phyloP scores from a whole-genome alignment of 805 yeast species.

The Hagleromyces aurorensis region DNA sequence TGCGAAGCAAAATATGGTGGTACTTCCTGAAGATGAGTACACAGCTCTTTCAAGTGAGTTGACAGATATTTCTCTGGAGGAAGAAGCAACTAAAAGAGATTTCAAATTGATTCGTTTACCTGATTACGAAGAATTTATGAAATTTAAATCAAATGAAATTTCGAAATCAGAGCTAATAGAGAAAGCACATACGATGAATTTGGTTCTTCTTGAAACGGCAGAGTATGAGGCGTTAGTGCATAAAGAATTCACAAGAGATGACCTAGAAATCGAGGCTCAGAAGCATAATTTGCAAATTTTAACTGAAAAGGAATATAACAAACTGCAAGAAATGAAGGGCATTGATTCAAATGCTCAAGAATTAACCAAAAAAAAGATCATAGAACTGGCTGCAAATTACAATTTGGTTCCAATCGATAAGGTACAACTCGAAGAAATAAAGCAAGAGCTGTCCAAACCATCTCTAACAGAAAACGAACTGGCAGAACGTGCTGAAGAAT shows the following conservation, averaged over 20 bases:
- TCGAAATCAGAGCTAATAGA: constrained; percentile 7
- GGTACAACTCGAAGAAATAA: constrained; percentile 29
- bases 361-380: constrained; percentile 3
- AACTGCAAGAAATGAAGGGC: constrained; percentile 8
- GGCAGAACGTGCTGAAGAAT: constrained; percentile 23
- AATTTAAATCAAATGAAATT: too few relatives aligned
- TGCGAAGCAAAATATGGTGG: neutral
- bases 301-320: constrained; percentile 4
- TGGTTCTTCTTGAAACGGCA: constrained; percentile 5
- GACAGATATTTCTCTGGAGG: neutral
- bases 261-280: constrained; percentile 7
- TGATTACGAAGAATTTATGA: constrained; percentile 1
- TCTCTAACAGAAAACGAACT: constrained; percentile 18
- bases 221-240: neutral
- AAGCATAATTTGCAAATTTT: constrained; percentile 8
- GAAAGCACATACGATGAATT: constrained; percentile 6
- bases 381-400: constrained; percentile 8
- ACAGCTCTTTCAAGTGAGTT: neutral
- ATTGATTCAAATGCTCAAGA: constrained; percentile 12
- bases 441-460: constrained; percentile 25
- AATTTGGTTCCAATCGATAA: constrained; percentile 28
- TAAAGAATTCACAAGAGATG: constrained; percentile 2
- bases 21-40: neutral
- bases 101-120: too few relatives aligned
- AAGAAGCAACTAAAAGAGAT: neutral